These are phyloP conservation scores for Solanum hybrid DNA, from an alignment of 305 asterid genomes.

Conservation along the genomic window DNA sequence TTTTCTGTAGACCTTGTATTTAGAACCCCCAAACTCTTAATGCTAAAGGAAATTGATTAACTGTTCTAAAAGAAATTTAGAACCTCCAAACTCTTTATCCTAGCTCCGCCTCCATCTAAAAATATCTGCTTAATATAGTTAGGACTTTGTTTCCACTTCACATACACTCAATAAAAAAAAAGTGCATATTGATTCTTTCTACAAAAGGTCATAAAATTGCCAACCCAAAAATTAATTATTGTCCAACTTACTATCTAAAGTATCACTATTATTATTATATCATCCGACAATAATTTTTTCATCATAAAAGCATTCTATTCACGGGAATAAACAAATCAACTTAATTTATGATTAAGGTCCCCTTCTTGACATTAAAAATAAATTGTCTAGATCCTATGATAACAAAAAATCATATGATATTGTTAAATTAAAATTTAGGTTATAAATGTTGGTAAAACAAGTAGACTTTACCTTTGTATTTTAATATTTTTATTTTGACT, in stretches of 20 bases:
- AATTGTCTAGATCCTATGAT: neutral
- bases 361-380: neutral
- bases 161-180: neutral
- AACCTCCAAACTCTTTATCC: too few relatives aligned
- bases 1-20: too few relatives aligned
- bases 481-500: neutral
- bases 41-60: too few relatives aligned
- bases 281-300: neutral
- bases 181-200: neutral
- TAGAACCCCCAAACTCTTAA: too few relatives aligned
- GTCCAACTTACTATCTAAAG: neutral
- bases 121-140: neutral
- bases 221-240: neutral
- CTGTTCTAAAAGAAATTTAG: too few relatives aligned
- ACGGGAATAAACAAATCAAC: neutral
- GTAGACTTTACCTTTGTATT: neutral
- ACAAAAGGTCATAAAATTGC: neutral
- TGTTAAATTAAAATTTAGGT: neutral
- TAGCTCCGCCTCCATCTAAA: too few relatives aligned
- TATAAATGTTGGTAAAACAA: neutral
- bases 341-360: neutral
- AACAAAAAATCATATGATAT: neutral
- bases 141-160: neutral
- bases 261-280: neutral
- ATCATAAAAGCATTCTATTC: neutral